These are phyloP conservation scores for Cylindrotheca closterium DNA, from an alignment of 108 stramenopile species.

Conservation along the genomic window DNA sequence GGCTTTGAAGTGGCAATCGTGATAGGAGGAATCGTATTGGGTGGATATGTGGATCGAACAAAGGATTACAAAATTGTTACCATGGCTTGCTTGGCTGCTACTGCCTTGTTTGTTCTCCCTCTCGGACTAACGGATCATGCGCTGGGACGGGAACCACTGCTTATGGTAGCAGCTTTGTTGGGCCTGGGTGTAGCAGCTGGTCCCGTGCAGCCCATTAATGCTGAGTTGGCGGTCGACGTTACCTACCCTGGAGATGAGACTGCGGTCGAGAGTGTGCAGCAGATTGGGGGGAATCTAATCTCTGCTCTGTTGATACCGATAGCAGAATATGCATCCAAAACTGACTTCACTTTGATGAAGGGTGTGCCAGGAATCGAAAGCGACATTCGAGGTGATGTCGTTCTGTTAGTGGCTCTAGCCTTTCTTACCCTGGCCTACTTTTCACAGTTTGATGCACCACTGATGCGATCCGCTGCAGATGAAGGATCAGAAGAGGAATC, in stretches of 20 bases:
- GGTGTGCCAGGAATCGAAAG: constrained; percentile 37
- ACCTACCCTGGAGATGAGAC: constrained; percentile 79
- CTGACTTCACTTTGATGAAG: constrained; percentile 45
- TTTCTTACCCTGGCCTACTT: constrained; percentile 45
- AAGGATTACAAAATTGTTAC: constrained; percentile 87
- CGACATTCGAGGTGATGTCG: constrained; percentile 66
- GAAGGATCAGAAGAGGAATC: constrained; percentile 17
- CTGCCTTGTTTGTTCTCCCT: constrained; percentile 45
- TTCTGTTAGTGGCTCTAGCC: constrained; percentile 45
- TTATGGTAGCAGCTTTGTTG: constrained; percentile 47
- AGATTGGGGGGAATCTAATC: constrained; percentile 68
- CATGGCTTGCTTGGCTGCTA: constrained; percentile 64
- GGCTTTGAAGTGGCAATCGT: constrained; percentile 90
- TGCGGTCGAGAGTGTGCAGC: constrained; percentile 69
- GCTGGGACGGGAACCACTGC: constrained; percentile 53
- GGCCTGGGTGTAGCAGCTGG: constrained; percentile 67
- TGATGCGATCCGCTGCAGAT: constrained; percentile 53
- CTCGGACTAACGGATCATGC: constrained; percentile 62
- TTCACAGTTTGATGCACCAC: constrained; percentile 49
- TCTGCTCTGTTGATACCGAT: constrained; percentile 65
- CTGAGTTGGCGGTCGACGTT: constrained; percentile 77
- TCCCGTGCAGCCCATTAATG: constrained; percentile 75
- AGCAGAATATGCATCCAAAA: constrained; percentile 43
- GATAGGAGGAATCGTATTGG: constrained; percentile 81
- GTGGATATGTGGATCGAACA: constrained; percentile 82